A percentile compares a stretch with the other conserved stretches of the same genome.
Conservation (phyloP, 2,329 filamentous ascomycete genomes). For the Botrytis porri region DNA sequence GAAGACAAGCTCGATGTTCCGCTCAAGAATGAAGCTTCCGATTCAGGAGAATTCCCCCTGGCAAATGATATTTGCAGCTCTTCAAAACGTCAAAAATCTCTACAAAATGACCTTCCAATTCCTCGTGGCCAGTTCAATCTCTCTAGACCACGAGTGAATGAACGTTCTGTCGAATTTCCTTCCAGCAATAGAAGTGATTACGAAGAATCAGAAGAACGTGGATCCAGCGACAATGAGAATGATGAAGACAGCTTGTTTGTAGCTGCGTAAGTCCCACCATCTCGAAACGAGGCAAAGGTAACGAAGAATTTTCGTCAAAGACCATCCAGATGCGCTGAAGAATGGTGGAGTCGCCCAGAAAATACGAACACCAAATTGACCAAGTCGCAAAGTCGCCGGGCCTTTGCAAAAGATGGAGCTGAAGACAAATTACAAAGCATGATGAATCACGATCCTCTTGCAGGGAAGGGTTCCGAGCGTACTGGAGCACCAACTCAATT, state of each 20-base stretch:
- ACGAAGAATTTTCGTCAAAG: not conserved
- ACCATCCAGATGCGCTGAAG: not conserved
- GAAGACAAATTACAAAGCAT: not conserved
- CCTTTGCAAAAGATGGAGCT: not conserved
- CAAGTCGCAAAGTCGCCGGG: not conserved
- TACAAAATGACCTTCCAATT: not conserved
- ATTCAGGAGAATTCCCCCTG: not conserved
- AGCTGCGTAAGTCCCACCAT: not conserved
- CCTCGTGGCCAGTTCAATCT: not conserved
- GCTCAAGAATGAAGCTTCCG: not conserved
- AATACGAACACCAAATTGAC: too few relatives aligned
- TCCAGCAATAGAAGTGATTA: not conserved
- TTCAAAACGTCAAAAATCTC: not conserved
- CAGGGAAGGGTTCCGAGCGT: too few relatives aligned
- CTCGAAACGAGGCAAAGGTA: not conserved
- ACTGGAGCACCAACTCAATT: too few relatives aligned
- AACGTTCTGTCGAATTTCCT: not conserved
- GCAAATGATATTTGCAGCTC: not conserved
- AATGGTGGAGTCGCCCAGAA: not conserved
- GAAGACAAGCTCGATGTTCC: not conserved
- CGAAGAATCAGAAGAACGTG: not conserved
- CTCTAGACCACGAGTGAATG: not conserved
- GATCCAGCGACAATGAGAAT: not conserved
- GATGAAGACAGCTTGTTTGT: not conserved
- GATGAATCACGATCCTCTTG: not conserved